Base-by-base conservation (phyloP, 2,329 filamentous ascomycete species). In the Fusarium virguliforme region DNA sequence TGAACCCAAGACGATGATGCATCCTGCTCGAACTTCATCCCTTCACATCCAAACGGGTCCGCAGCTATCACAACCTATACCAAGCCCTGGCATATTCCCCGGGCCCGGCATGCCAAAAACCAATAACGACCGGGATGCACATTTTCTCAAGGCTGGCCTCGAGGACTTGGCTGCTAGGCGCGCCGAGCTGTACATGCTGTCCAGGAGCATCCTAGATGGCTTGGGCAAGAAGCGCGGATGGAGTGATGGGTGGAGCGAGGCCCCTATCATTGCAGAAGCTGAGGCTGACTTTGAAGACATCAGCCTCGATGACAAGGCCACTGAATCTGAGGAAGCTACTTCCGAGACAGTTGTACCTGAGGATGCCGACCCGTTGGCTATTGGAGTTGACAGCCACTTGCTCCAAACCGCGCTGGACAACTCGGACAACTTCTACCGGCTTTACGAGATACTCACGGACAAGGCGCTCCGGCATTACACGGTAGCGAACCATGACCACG, bases 141-240 rank as follows among this genome's bases (percentile, higher is more conserved):
- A 85, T 0, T 88, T 90, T 61, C 80, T 87, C 15, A 91, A 90
- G 67, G 76, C 83, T 7, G 94, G 95, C 0, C 83, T 95, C 1
- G 92, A 97, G 77, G 92, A 97, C 60, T 84, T 98, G 26, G 93
- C 95, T 37, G 93, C 93, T 48, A 90, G 90, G 66, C 88, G 95
- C 75, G 95, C 94, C 6, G 94, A 97, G 76, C 85, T 98, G 3
- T 92, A 94, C 67, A 84, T 93, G 62, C 83, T 97, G 41, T 95
- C 94, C 8, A 87, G 95, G 61, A 94, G 93, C 68, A 88, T 96
- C 6, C 84, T 98, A 0, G 91, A 95, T 74, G 87, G 90, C 54
- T 82, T 94, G 51, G 95, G 93, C 3, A 89, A 88, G 75, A 88
- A 89, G 64, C 85, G 89, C 24, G 90, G 89, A 4, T 98, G 94